These are phyloP conservation scores for Leccinum obscurum DNA, from an alignment of 768 basidiomycete species.

Conservation along the genomic window DNA sequence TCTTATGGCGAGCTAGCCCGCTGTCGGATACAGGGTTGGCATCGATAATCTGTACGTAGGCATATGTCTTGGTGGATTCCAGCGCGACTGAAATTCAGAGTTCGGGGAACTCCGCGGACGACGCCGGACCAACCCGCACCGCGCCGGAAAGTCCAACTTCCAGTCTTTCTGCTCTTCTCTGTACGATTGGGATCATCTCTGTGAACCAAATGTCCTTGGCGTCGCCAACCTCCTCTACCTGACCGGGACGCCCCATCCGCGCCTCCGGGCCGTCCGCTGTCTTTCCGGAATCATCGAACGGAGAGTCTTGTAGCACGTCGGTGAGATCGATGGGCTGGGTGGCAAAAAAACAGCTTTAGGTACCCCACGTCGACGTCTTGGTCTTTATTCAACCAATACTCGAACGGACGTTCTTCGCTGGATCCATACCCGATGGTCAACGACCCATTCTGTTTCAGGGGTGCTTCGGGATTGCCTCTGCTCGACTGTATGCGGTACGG, in stretches of 20 bases:
- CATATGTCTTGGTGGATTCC: no score
- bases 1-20: no score
- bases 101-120: no score
- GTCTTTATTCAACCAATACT: not conserved
- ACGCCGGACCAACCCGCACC: no score
- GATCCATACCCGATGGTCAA: conserved; percentile 43
- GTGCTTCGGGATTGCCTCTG: conserved; percentile 3
- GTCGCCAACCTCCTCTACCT: conserved; percentile 1
- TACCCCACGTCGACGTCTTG: not conserved
- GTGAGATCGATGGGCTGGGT: not conserved
- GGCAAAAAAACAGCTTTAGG: not conserved
- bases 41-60: no score
- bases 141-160: no score
- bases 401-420: not conserved
- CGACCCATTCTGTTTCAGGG: conserved; percentile 2
- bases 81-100: no score
- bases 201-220: conserved; percentile 21
- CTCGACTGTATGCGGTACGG: conserved; percentile 10
- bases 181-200: conserved; percentile 17
- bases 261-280: not conserved
- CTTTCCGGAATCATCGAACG: not conserved
- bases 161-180: conserved; percentile 6
- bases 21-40: no score
- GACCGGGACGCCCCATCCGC: not conserved
- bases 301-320: not conserved